Base-by-base conservation (phyloP, 192 early-diverging fungal genomes). In the Umbelopsis sp. region DNA sequence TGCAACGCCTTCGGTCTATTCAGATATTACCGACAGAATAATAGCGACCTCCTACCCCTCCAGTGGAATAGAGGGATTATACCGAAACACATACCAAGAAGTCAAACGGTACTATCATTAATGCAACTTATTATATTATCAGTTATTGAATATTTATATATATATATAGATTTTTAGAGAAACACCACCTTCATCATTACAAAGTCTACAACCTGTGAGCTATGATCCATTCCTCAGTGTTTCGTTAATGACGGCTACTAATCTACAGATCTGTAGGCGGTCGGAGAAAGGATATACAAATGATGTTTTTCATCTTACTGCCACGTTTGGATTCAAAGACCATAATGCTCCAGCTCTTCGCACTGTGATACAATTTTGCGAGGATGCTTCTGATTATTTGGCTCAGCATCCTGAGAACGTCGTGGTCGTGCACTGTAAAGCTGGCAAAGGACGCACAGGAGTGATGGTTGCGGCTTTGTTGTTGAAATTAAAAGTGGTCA, bases 371-470 rank as follows among this genome's bases (percentile, higher is more conserved):
- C 44, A 74, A 0, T 86, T 90, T 25, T 85, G 85, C 26, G 54
- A 78, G 44, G 87, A 88, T 62, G 87, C 83, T 0, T 70, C 78
- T 0, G 70, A 70, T 10, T 90, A 86, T 84, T 36, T 88, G 5
- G 62, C 76, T 6, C 65, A 51, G 16, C 74, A 75, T 8, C 9
- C 72, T 8, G 53, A 69, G 2, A 83, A 90, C 59, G 81, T 85
- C 14, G 84, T 85, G 0, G 87, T 83, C 5, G 74, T 90, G 8
- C 88, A 90, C 65, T 90, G 88, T 69, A 88, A 88, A 56, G 88
- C 88, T n/a, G 88, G 88, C 20, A 90, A 90, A 44, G 88, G 88
- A 6, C 75, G 88, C 7, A 90, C 88, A 16, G 88, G 88, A 10
- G 76, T 82, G 14, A 85, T 90, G 81, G 76, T 88, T 17, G 77